A percentile compares a stretch with the other conserved stretches of the same genome.
Evolutionary conservation across 192 early-diverging fungal genomes (phyloP).

Genomic region (Linderina pennispora): DNA sequence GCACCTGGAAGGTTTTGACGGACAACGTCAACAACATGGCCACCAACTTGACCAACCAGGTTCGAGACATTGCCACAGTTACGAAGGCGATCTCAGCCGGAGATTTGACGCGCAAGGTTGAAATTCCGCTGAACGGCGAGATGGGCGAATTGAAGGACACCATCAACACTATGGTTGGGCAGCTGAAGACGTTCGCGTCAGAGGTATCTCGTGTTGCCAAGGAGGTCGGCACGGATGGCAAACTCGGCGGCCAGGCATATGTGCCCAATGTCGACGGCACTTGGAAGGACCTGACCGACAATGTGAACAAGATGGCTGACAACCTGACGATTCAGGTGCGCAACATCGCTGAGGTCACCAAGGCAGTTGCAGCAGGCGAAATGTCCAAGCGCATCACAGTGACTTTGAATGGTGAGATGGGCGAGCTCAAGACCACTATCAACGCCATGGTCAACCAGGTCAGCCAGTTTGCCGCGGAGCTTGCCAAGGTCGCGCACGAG

Average conservation of each 20-base stretch:
- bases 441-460: constrained; percentile 39
- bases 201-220: constrained; percentile 61
- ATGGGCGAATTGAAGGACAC: constrained; percentile 51
- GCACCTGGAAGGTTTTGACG: constrained; percentile 56
- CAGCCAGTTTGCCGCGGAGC: constrained; percentile 38
- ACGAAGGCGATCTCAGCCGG: constrained; percentile 55
- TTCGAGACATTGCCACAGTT: constrained; percentile 57
- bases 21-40: constrained; percentile 63
- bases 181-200: constrained; percentile 47
- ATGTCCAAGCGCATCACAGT: constrained; percentile 1
- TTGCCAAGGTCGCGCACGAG: constrained; percentile 48
- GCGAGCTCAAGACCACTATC: constrained; percentile 8
- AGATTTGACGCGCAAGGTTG: constrained; percentile 48
- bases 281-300: constrained; percentile 52
- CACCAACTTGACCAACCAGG: constrained; percentile 53
- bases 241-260: constrained; percentile 57
- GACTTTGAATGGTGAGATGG: constrained; percentile 2
- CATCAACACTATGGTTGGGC: constrained; percentile 58
- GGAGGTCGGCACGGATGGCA: constrained; percentile 60
- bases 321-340: constrained; percentile 35
- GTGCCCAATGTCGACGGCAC: constrained; percentile 35
- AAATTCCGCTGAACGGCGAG: constrained; percentile 49
- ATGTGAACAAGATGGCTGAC: constrained; percentile 46
- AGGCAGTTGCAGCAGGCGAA: constrained; percentile 11
- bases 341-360: constrained; percentile 10